Evolutionary conservation across 129 eudicot species (phyloP).

Genomic region (Helianthus tuberosus): DNA sequence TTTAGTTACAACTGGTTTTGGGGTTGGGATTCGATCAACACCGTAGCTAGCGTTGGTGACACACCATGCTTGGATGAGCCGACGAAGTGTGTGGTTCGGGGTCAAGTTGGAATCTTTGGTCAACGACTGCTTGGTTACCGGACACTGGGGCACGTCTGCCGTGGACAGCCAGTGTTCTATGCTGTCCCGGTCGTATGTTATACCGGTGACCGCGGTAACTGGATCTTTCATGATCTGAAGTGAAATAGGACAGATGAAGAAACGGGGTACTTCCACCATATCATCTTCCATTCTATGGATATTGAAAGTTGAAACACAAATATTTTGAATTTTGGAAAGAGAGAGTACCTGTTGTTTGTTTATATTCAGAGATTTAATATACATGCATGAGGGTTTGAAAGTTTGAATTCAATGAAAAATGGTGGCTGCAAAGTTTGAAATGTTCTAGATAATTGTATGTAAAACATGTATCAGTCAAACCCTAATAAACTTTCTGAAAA

Average conservation of each 20-base stretch:
- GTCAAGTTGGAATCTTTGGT: slow-evolving; percentile 56
- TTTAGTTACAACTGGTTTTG: slow-evolving; percentile 46
- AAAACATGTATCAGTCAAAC: slow-evolving; percentile 3
- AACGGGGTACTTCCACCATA: slow-evolving; percentile 57
- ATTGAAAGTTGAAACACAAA: slow-evolving; percentile 3
- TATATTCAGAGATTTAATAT: slow-evolving; percentile 1
- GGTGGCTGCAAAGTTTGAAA: slow-evolving; percentile 27
- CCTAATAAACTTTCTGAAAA: neutral
- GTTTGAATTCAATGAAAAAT: slow-evolving; percentile 18
- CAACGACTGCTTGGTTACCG: slow-evolving; percentile 66
- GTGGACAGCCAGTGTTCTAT: slow-evolving; percentile 73
- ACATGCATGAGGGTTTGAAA: neutral
- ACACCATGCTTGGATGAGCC: slow-evolving; percentile 90
- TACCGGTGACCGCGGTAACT: slow-evolving; percentile 79
- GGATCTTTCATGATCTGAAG: slow-evolving; percentile 92
- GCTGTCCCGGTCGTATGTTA: slow-evolving; percentile 77
- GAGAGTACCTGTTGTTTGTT: neutral
- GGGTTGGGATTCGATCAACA: slow-evolving; percentile 77
- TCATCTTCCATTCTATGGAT: slow-evolving; percentile 43
- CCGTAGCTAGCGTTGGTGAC: slow-evolving; percentile 54
- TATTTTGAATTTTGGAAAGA: slow-evolving; percentile 1
- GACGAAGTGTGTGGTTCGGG: slow-evolving; percentile 80
- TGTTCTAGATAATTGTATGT: neutral
- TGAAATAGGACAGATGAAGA: slow-evolving; percentile 83
- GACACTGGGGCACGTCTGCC: slow-evolving; percentile 52